Evolutionary conservation across 169 alveolate genomes (phyloP).

Genomic region (Pseudocohnilembus persalinus): DNA sequence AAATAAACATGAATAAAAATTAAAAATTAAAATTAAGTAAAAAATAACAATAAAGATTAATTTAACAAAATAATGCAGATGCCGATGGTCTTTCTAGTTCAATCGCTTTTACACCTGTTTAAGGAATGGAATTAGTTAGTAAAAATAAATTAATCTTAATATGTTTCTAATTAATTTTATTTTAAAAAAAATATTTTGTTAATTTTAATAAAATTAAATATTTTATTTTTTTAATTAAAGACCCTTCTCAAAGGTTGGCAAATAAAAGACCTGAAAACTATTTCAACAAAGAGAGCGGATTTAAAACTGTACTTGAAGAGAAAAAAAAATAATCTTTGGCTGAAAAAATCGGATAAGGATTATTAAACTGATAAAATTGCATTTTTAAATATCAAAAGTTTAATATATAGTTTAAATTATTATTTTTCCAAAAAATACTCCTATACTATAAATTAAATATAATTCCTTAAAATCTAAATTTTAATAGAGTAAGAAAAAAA

Average conservation of each 20-base stretch:
- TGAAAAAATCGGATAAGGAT: not conserved
- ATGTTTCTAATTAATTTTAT: not conserved
- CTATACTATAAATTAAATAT: too few species aligned
- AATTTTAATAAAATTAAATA: conserved; percentile 9
- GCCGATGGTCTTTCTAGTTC: conserved; percentile 46
- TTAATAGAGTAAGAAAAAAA: too few species aligned
- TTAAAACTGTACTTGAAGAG: conserved; percentile 49
- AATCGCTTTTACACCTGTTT: conserved; percentile 45
- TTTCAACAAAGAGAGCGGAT: conserved; percentile 59
- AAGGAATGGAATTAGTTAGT: conserved; percentile 56
- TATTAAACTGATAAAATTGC: not conserved
- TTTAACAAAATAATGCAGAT: conserved; percentile 25
- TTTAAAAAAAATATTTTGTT: conserved; percentile 14
- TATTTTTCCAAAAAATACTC: not conserved
- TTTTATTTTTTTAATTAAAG: too few species aligned
- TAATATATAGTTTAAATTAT: too few species aligned
- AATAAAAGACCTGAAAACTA: conserved; percentile 44
- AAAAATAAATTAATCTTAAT: not conserved
- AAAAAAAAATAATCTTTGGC: conserved; percentile 6
- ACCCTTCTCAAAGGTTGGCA: conserved; percentile 31
- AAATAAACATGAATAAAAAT: conserved; percentile 30
- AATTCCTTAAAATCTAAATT: too few species aligned
- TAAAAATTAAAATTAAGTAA: conserved; percentile 30
- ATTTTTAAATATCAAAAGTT: not conserved
- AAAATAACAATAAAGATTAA: conserved; percentile 19